A percentile compares a stretch with the other conserved stretches of the same genome.
These are phyloP conservation scores for Scleroderma bovista DNA, from an alignment of 768 basidiomycete species.

Conservation along the genomic window DNA sequence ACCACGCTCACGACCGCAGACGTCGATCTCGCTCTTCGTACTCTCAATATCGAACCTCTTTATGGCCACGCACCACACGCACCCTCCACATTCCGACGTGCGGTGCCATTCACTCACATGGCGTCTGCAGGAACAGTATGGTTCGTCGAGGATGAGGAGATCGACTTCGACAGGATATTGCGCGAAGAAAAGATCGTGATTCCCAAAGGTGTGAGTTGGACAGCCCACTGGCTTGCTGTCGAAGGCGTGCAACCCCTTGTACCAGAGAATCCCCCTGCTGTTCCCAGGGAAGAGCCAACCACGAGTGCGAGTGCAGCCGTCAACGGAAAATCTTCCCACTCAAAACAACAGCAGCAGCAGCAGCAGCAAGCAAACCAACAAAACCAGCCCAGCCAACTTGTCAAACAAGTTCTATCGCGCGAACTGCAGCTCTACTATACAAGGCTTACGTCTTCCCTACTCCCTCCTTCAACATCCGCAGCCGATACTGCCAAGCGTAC, in stretches of 20 bases:
- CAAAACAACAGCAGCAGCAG: constrained; percentile 23
- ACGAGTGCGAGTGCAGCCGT: constrained; percentile 21
- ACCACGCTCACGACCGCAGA: constrained; percentile 88
- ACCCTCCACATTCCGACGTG: constrained; percentile 36
- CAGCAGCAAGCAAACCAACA: constrained; percentile 32
- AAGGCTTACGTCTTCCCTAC: constrained; percentile 77
- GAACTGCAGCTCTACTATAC: constrained; percentile 95
- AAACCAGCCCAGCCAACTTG: constrained; percentile 66
- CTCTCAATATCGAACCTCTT: constrained; percentile 93
- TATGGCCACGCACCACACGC: constrained; percentile 51
- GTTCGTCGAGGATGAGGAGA: constrained; percentile 94
- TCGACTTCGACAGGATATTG: constrained; percentile 90
- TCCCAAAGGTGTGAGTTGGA: constrained; percentile 80
- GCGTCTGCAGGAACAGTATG: constrained; percentile 67
- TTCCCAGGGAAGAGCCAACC: constrained; percentile 50
- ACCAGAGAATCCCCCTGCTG: constrained; percentile 88
- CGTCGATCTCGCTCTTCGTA: constrained; percentile 89
- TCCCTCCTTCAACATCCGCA: constrained; percentile 48
- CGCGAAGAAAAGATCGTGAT: constrained; percentile 80
- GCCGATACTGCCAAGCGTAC: constrained; percentile 66
- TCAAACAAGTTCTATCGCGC: constrained; percentile 87
- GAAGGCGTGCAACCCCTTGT: constrained; percentile 98
- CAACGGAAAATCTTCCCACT: constrained; percentile 20
- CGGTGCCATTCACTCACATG: constrained; percentile 40
- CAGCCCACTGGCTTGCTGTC: constrained; percentile 96